A percentile compares a stretch with the other conserved stretches of the same genome.
Conservation (phyloP, 345 rosid species). For the Microcos paniculata region DNA sequence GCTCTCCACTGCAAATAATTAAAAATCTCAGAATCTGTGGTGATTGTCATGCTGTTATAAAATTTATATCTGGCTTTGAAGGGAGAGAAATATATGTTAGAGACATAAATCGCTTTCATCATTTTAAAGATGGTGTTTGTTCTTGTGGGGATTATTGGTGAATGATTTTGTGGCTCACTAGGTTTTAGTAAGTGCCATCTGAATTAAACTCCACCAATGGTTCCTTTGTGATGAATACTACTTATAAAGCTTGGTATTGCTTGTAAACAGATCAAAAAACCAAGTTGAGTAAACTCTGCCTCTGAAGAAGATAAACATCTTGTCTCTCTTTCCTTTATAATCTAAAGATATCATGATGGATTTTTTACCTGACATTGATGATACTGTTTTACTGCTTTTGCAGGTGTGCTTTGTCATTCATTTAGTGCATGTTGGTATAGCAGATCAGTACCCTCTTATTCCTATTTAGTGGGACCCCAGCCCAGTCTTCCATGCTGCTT, state of each 20-base stretch:
- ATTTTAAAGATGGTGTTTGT: slow-evolving; percentile 53
- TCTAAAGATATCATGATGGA: slow-evolving; percentile 2
- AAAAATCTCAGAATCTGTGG: slow-evolving; percentile 76
- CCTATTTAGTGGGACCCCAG: background rate
- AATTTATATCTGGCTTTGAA: slow-evolving; percentile 38
- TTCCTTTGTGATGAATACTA: background rate
- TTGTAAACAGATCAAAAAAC: background rate
- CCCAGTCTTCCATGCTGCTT: slow-evolving; percentile 7
- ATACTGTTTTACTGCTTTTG: background rate
- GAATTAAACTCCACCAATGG: background rate
- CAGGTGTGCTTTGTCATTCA: background rate
- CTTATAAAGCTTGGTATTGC: background rate
- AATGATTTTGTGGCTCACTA: slow-evolving; percentile 6
- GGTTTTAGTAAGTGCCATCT: background rate
- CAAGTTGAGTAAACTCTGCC: background rate
- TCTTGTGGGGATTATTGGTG: slow-evolving; percentile 71
- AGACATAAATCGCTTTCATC: slow-evolving; percentile 62
- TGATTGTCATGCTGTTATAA: slow-evolving; percentile 46
- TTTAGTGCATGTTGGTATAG: background rate
- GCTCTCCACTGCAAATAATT: slow-evolving; percentile 55
- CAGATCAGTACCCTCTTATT: background rate
- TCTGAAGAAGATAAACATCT: background rate
- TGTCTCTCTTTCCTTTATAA: background rate
- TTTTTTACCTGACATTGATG: background rate
- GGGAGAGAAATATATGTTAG: slow-evolving; percentile 41